Evolutionary conservation across 176 grass and related monocot species (phyloP), one percentile per base, ranked within the genome.

Genomic region (Oryza punctata): DNA sequence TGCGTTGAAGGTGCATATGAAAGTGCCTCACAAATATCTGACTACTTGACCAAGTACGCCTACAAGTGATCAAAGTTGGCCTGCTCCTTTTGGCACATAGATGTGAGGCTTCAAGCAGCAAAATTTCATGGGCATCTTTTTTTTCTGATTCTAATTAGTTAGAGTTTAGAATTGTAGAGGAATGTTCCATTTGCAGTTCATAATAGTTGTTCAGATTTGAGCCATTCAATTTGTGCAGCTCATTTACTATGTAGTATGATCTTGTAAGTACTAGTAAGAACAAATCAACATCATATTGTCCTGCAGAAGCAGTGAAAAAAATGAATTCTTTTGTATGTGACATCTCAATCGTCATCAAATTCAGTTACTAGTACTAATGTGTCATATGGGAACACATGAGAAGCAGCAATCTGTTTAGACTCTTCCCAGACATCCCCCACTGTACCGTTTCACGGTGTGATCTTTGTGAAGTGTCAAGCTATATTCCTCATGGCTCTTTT

Each of bases 1-100:
- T 98, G 92, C 12, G 73, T 98, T 0, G 92, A 98, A 73, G 91
- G 96, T 66, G 96, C 96, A 1, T 95, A 93, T 24, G 88, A 95
- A 12, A 93, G 86, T 74, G 96, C 96, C 44, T 85, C 83, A 1
- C 72, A 91, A 84, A 72, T 90, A 76, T 89, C 82, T 38, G 84
- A 91, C 10, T 98, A 88, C 75, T 80, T 98, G 73, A 85, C 93
- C 73, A 95, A 91, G 67, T 90, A 81, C 59, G 88, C 88, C 3
- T 87, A 83, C 75, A 87, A 90, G 75, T 90, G 79, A 90, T 63
- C 26, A 24, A 78, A 67, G 44, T 38, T 32, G 52, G 65, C 13
- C 16, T 26, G 26, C 29, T 74, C n/a, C 12, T 73, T 59, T 41
- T 81, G 75, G 67, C 67, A 67, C 68, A 79, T 40, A 79, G 41